phyloP scores from a whole-genome alignment of 2,329 filamentous ascomycete species.

The Claviceps humidiphila region DNA sequence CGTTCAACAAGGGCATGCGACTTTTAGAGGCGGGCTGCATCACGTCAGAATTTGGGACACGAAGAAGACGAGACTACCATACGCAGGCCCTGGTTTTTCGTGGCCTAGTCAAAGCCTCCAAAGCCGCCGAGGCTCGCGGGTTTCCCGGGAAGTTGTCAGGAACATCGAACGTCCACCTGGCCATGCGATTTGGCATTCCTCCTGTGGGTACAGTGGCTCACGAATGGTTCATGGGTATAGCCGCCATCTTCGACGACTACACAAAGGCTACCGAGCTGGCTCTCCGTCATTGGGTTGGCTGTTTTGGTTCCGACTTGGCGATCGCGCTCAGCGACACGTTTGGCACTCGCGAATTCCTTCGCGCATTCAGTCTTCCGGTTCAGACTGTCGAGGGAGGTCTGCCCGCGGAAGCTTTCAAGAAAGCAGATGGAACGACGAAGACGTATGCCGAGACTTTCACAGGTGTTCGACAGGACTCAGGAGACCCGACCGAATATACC shows the following conservation, averaged over 20 bases:
- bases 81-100: conserved; percentile 87
- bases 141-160: conserved; percentile 65
- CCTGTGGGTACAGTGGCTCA: conserved; percentile 86
- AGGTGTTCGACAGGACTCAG: conserved; percentile 82
- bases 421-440: conserved; percentile 28
- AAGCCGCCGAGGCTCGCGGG: conserved; percentile 51
- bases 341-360: conserved; percentile 78
- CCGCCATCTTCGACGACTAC: conserved; percentile 81
- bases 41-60: conserved; percentile 87
- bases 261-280: conserved; percentile 71
- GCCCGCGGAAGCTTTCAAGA: conserved; percentile 27
- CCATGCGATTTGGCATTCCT: conserved; percentile 76
- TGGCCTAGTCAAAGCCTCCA: conserved; percentile 67
- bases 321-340: conserved; percentile 96
- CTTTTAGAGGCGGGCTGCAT: conserved; percentile 73
- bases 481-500: conserved; percentile 69
- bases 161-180: conserved; percentile 93
- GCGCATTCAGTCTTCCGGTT: conserved; percentile 61
- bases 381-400: conserved; percentile 29
- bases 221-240: conserved; percentile 99
- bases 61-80: conserved; percentile 82
- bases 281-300: conserved; percentile 77
- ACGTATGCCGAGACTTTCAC: conserved; percentile 74
- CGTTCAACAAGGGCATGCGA: conserved; percentile 64
- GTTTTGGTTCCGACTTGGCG: conserved; percentile 72